Percentiles rank a stretch among this genome's conserved stretches.
Evolutionary conservation across 2,329 filamentous ascomycete genomes (phyloP).

Genomic region (Botrytis paeoniae): DNA sequence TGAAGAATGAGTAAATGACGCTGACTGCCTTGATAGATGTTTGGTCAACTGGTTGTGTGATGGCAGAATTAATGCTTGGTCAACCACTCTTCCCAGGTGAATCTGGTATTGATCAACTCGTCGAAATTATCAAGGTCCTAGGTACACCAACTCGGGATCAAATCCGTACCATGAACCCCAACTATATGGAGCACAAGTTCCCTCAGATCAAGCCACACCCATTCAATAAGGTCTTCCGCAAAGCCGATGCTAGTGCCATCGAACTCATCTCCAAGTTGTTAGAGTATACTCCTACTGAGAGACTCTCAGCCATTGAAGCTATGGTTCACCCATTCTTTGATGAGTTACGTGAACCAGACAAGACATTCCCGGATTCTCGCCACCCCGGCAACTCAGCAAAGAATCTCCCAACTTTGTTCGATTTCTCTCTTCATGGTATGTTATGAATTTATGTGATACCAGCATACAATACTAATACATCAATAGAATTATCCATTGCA

Average conservation of each 20-base stretch:
- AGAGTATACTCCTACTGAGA: conserved; percentile 96
- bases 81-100: conserved; percentile 97
- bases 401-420: conserved; percentile 84
- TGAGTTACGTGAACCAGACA: conserved; percentile 87
- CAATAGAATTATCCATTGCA: conserved; percentile 88
- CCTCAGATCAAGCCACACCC: conserved; percentile 99
- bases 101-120: conserved; percentile 96
- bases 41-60: conserved; percentile 98
- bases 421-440: conserved; percentile 92
- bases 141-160: conserved; percentile 96
- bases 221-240: conserved; percentile 98
- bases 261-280: conserved; percentile 90
- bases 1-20: conserved; percentile 21
- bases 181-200: conserved; percentile 99
- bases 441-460: not conserved
- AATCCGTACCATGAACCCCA: conserved; percentile 99
- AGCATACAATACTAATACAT: conserved; percentile 3
- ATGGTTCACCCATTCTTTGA: conserved; percentile 99
- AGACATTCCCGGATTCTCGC: conserved; percentile 88
- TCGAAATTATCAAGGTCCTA: conserved; percentile 98
- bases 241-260: conserved; percentile 88
- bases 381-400: conserved; percentile 73
- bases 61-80: conserved; percentile 98
- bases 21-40: conserved; percentile 63
- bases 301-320: conserved; percentile 87